Percentiles rank a stretch among this genome's conserved stretches.
Conservation (phyloP, 2,329 filamentous ascomycete genomes). For the Clarireedia monteithiana region DNA sequence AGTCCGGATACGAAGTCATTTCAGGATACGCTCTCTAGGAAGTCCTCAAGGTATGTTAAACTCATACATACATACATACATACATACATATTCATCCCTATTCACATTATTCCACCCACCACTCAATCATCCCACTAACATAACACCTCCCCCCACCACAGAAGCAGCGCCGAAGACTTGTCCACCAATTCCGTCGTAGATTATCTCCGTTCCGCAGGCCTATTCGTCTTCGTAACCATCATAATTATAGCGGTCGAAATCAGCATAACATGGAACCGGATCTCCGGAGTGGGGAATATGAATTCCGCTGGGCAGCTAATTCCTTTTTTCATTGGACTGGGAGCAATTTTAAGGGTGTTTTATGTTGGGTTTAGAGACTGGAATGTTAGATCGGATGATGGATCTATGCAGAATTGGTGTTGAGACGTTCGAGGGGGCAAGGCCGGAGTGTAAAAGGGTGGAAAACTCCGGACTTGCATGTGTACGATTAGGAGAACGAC, state of each 20-base stretch:
- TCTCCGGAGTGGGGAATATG: neutral
- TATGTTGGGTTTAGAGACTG: neutral
- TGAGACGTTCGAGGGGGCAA: too few relatives aligned
- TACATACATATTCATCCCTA: too few relatives aligned
- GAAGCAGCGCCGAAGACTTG: neutral
- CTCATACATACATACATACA: too few relatives aligned
- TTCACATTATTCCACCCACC: neutral
- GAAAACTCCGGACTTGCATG: too few relatives aligned
- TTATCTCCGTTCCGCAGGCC: neutral
- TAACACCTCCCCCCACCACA: neutral
- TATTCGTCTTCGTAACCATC: neutral
- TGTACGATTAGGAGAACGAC: too few relatives aligned
- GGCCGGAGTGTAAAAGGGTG: too few relatives aligned
- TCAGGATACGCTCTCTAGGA: neutral
- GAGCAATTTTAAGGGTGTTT: neutral
- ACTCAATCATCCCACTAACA: neutral
- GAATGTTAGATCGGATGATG: neutral
- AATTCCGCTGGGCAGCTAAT: neutral
- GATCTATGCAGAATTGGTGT: too few relatives aligned
- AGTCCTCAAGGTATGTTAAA: neutral
- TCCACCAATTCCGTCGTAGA: neutral
- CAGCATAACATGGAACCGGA: neutral
- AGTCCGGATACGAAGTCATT: neutral
- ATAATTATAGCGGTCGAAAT: neutral
- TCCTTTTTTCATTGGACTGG: neutral